phyloP scores from a whole-genome alignment of 805 yeast species.

The Yarrowia bubula region DNA sequence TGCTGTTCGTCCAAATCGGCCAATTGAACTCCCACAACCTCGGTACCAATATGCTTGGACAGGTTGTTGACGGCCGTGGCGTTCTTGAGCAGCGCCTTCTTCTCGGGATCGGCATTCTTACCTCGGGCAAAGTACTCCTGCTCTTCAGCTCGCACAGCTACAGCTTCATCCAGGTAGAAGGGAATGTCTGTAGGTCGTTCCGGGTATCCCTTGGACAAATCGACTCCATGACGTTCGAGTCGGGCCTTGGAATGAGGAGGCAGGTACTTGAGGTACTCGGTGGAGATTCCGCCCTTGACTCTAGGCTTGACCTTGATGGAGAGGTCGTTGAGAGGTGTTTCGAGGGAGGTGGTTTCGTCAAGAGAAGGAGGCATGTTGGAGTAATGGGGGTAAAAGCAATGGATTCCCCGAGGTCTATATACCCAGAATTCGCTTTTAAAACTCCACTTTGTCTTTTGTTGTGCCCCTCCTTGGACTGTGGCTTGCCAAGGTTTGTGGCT shows the following conservation, averaged over 20 bases:
- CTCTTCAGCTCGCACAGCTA: constrained; percentile 39
- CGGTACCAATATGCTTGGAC: constrained; percentile 51
- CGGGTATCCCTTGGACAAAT: constrained; percentile 44
- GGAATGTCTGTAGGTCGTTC: constrained; percentile 43
- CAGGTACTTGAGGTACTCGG: constrained; percentile 3
- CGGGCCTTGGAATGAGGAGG: constrained; percentile 31
- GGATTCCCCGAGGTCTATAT: background rate
- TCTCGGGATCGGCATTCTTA: constrained; percentile 42
- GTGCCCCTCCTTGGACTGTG: background rate
- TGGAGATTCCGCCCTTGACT: constrained; percentile 14
- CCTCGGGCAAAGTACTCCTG: constrained; percentile 42
- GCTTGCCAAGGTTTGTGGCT: constrained; percentile 24
- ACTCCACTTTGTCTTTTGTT: no score
- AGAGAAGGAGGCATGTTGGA: background rate
- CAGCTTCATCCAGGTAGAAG: constrained; percentile 44
- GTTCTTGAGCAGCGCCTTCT: constrained; percentile 44
- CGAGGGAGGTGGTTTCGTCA: background rate
- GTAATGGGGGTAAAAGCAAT: no score
- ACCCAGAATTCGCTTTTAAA: background rate
- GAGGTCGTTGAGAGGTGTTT: background rate
- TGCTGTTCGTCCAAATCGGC: constrained; percentile 46
- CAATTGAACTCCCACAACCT: constrained; percentile 49
- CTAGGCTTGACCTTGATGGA: constrained; percentile 17
- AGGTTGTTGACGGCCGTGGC: constrained; percentile 47
- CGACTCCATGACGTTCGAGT: constrained; percentile 42